Base-by-base conservation (phyloP, 768 basidiomycete genomes). In the Fibroporia radiculosa region DNA sequence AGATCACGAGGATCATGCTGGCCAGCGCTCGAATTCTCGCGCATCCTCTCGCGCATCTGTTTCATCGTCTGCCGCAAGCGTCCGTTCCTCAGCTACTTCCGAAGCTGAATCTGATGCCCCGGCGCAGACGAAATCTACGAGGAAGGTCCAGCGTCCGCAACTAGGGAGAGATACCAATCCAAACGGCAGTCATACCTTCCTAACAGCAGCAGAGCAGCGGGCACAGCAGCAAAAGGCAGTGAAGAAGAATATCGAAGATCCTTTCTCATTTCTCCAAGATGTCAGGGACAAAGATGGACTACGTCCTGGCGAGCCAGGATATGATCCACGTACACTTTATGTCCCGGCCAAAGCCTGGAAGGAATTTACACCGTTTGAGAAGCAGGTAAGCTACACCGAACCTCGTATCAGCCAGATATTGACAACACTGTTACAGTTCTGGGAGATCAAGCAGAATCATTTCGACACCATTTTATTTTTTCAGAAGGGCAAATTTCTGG, bases 381-480 rank as follows among this genome's bases (percentile, higher is more conserved):
- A 82, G 55, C 92, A 90, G 77, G 77, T 65, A 11, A 14, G 35
- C 25, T 23, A 35, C 32, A 16, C 38, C 47, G 24, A 13, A 12
- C 8, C 27, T 18, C 37, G 27, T 29, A 5, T 32, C 20, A 6
- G 29, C 37, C 5, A 8, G 40, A 42, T 32, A 24, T 45, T 39
- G 18, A 45, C 4, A 27, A 37, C 24, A 41, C 31, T 8, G n/a
- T n/a, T 28, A 3, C 47, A 66, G 61, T 66, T 60, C 42, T 59
- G 72, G 70, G 63, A 91, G 74, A 99, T 99, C 70, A 99, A 97
- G 61, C 91, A 95, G 64, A 84, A 93, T 57, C 93, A 98, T 59
- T 97, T 80, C 60, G 96, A 99, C 64, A 99, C 96, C 14, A 85
- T 96, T 33, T 64, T 98, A 37, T 97, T 98, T 72, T 99, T 98